These are phyloP conservation scores for Cyclostephanos tholiformis DNA, from an alignment of 108 stramenopile genomes.

Conservation along the genomic window DNA sequence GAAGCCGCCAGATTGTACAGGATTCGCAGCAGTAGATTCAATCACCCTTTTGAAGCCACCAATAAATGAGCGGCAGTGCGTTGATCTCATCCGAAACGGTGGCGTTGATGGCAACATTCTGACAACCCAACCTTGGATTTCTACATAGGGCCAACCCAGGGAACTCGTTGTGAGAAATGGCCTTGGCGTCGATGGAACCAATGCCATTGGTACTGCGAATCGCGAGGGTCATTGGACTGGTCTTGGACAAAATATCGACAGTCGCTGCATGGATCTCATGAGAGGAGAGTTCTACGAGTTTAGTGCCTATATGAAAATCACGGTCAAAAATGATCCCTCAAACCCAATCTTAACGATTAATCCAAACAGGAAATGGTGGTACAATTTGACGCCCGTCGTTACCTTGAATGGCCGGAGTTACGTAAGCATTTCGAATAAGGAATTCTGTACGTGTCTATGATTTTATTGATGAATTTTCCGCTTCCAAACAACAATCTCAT, in stretches of 20 bases:
- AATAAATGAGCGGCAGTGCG: constrained; percentile 23
- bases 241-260: constrained; percentile 42
- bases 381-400: constrained; percentile 28
- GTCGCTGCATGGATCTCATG: constrained; percentile 30
- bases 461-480: no score
- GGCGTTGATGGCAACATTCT: constrained; percentile 15
- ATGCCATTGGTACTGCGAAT: constrained; percentile 34
- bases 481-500: no score
- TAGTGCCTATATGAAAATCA: constrained; percentile 33
- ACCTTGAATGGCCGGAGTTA: constrained; percentile 21
- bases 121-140: constrained; percentile 34
- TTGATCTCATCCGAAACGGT: constrained; percentile 46
- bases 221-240: constrained; percentile 33
- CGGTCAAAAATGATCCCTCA: constrained; percentile 21
- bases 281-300: constrained; percentile 41
- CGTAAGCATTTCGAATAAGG: constrained; percentile 23
- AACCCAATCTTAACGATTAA: constrained; percentile 23
- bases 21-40: constrained; percentile 21
- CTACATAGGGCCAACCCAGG: constrained; percentile 21
- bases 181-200: constrained; percentile 22
- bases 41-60: constrained; percentile 38
- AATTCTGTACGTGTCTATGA: not conserved
- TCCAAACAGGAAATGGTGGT: constrained; percentile 28
- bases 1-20: constrained; percentile 34
- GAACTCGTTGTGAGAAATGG: constrained; percentile 20